Base-by-base conservation (phyloP, 2,329 filamentous ascomycete species). In the Tolypocladium ophioglossoides region DNA sequence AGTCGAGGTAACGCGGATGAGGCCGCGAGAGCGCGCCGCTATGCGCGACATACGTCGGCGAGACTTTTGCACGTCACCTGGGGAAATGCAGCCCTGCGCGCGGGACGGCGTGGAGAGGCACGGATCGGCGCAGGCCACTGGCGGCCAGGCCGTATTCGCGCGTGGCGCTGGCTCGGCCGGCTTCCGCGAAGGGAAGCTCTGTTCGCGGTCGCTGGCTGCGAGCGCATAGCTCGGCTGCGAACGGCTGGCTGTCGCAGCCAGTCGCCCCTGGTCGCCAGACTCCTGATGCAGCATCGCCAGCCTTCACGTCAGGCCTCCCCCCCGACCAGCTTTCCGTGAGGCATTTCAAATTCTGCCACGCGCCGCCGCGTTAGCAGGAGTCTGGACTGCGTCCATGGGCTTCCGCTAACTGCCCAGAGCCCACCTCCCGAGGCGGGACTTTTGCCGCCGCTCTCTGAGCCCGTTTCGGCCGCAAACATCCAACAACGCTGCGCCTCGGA, bases 1-100 rank as follows among this genome's bases (percentile, higher is more conserved):
- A 27, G 50, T 10, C 24, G 20, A 53, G 41, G 51, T 53, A 39
- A n/a, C 40, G 35, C 8, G 20, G 7, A n/a, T 30, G 51, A 53
- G 20, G 51, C 22, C 3, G 20, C 22, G 16, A 22, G 35, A 32
- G 41, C 44, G 6, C 11, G 12, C 7, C 20, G 30, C 18, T 54
- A 54, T 54, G 52, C n/a, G 52, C 56, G 57, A 59, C 54, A 59
- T 59, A 59, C 57, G 49, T 41, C 50, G 22, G 10, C 39, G 57
- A 53, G 54, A 58, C 57, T 49, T 59, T 0, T 3, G 44, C 27
- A 5, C 44, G 44, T 48, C 44, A 34, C 27, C 27, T 7, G 4
- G 44, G 44, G 44, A 48, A 48, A 32, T 48, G 27, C 44, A 48
- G 24, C 35, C 24, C 38, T 27, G n/a, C 18, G 18, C 12, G 16